A percentile compares a stretch with the other conserved stretches of the same genome.
These are phyloP conservation scores for Blastocystis sp. DNA, from an alignment of 352 stramenopile genomes.

Conservation along the genomic window DNA sequence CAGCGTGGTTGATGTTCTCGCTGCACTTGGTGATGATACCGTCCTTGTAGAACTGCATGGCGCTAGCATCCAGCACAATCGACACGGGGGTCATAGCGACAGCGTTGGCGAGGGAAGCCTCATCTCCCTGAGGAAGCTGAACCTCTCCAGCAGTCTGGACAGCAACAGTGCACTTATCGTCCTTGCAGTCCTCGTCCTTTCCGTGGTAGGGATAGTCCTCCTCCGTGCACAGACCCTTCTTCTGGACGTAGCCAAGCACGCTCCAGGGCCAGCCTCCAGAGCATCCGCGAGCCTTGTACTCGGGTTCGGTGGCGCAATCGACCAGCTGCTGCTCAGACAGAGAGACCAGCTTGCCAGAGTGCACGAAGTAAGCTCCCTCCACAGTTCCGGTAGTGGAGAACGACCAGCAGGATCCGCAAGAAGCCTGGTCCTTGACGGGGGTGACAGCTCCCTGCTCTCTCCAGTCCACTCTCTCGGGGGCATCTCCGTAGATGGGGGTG, in stretches of 20 bases:
- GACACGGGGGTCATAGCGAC: slow-evolving; percentile 73
- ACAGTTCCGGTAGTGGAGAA: slow-evolving; percentile 79
- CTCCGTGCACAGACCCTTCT: slow-evolving; percentile 70
- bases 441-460: slow-evolving; percentile 71
- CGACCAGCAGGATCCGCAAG: slow-evolving; percentile 87
- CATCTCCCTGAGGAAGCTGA: slow-evolving; percentile 61
- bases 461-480: slow-evolving; percentile 65
- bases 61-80: slow-evolving; percentile 73
- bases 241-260: slow-evolving; percentile 77
- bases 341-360: slow-evolving; percentile 64
- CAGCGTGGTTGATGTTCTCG: slow-evolving; percentile 78
- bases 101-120: slow-evolving; percentile 72
- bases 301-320: slow-evolving; percentile 68
- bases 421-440: slow-evolving; percentile 80
- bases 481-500: slow-evolving; percentile 39
- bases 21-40: slow-evolving; percentile 65
- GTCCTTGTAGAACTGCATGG: slow-evolving; percentile 63
- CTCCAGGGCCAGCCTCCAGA: slow-evolving; percentile 76
- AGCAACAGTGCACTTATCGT: slow-evolving; percentile 49
- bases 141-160: slow-evolving; percentile 60
- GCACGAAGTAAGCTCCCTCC: slow-evolving; percentile 76
- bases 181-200: slow-evolving; percentile 60
- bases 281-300: slow-evolving; percentile 73
- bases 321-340: slow-evolving; percentile 83
- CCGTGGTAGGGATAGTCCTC: slow-evolving; percentile 71